A percentile compares a stretch with the other conserved stretches of the same genome.
Conservation (phyloP, 1,284 basidiomycete genomes). For the Austroboletus novae-zelandiae region DNA sequence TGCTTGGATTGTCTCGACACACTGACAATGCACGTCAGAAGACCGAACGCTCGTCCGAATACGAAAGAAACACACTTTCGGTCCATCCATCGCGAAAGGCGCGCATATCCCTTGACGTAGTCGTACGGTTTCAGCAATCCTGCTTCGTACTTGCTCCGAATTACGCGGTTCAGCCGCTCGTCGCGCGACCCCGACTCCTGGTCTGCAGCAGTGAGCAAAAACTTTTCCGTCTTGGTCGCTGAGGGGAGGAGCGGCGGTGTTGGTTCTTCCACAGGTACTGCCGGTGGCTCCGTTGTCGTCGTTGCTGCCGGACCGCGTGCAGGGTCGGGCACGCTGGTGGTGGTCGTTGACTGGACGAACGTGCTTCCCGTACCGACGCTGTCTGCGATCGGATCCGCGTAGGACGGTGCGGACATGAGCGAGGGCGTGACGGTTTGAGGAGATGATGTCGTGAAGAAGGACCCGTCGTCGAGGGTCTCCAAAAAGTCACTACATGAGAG, state of each 20-base stretch:
- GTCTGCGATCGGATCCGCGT: constrained; percentile 17
- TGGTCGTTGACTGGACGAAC: constrained; percentile 16
- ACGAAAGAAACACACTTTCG: constrained; percentile 53
- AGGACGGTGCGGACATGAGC: constrained; percentile 48
- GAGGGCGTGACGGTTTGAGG: constrained; percentile 48
- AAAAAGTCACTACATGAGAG: constrained; percentile 65
- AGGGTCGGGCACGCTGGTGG: constrained; percentile 15
- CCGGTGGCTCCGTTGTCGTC: constrained; percentile 13
- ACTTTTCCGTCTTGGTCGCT: constrained; percentile 80
- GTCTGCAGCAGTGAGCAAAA: constrained; percentile 93
- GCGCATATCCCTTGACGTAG: constrained; percentile 91
- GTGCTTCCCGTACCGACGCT: constrained; percentile 5
- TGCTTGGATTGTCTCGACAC: constrained; percentile 89
- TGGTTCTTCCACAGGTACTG: constrained; percentile 22
- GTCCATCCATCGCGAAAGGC: constrained; percentile 94
- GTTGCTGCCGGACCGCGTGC: neutral
- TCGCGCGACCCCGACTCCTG: constrained; percentile 90
- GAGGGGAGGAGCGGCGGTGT: constrained; percentile 53
- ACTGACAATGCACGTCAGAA: constrained; percentile 37
- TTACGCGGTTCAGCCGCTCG: constrained; percentile 88
- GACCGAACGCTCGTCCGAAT: neutral
- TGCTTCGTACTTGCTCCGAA: constrained; percentile 96
- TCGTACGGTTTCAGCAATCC: constrained; percentile 94
- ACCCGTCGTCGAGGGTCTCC: constrained; percentile 70
- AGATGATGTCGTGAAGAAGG: constrained; percentile 50